Percentiles rank a stretch among this genome's conserved stretches.
Evolutionary conservation across 208 protist species (phyloP).

Genomic region (Herpetomonas samuelpessoai): DNA sequence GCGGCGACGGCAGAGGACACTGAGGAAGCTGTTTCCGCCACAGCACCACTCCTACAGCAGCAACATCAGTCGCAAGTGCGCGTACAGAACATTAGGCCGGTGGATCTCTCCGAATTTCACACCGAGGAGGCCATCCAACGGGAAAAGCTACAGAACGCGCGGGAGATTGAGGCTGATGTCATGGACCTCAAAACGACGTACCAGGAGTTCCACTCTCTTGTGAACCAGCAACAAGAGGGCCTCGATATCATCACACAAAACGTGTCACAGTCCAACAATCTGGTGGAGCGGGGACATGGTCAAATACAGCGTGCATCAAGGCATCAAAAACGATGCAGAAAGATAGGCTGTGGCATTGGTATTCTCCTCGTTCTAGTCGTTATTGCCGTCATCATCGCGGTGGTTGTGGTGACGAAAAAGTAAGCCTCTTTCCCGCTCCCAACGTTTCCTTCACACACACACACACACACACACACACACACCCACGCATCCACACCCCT

Average conservation of each 20-base stretch:
- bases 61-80: conserved; percentile 22
- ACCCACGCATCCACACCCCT: too few species aligned
- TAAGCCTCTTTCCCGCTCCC: too few species aligned
- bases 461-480: too few species aligned
- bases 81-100: conserved; percentile 36
- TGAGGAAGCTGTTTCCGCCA: conserved; percentile 11
- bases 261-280: conserved; percentile 45
- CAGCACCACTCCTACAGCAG: conserved; percentile 11
- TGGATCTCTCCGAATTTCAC: conserved; percentile 62
- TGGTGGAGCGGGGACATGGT: conserved; percentile 51
- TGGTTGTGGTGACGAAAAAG: conserved; percentile 27
- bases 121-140: conserved; percentile 73
- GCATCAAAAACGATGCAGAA: conserved; percentile 53
- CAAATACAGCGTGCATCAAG: conserved; percentile 56
- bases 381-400: conserved; percentile 50
- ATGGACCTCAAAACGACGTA: conserved; percentile 71
- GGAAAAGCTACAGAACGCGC: conserved; percentile 62
- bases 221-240: conserved; percentile 64
- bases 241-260: conserved; percentile 53
- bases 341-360: conserved; percentile 54
- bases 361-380: conserved; percentile 53
- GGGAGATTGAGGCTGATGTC: conserved; percentile 74
- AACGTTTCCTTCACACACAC: too few species aligned
- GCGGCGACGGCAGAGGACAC: conserved; percentile 1
- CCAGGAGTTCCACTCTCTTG: conserved; percentile 68